Base-by-base conservation (phyloP, 768 basidiomycete genomes). In the Boletus pseudo-olivaceus region DNA sequence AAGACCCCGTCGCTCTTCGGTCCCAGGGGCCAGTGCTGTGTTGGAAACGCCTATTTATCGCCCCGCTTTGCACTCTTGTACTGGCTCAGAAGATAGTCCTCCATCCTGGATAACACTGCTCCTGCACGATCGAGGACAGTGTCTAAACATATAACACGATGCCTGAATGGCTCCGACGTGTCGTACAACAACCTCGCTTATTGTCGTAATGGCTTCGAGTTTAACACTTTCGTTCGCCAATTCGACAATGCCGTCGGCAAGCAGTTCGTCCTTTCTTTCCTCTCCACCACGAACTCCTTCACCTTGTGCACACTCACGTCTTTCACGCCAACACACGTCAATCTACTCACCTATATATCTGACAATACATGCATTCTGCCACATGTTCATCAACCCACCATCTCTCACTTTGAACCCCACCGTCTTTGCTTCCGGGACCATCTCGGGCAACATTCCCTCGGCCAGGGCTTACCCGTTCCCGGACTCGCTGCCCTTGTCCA, bases 361-460 rank as follows among this genome's bases (percentile, higher is more conserved):
- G 23, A 47, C 34, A 47, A n/a, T 58, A 66, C 67, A 68, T 68
- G 64, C 67, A 62, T 47, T 19, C 51, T 26, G 55, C 67, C 67
- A 56, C 67, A 67, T 68, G 67, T 60, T 54, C 67, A 57, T 62
- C 59, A 47, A 34, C 40, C 46, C 60, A 43, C 55, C 67, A 56
- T 59, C 57, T 54, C 43, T 47, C 45, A 10, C 57, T 52, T 47
- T 64, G 57, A 68, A 33, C 54, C 19, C 58, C 55, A 59, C 49
- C 15, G 5, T 41, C 50, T 40, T 45, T 42, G 27, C 58, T 55
- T 38, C 53, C 53, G 40, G 46, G 48, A 29, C 49, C 46, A 34
- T 20, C 54, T 52, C 45, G 45, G 55, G 34, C 54, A 58, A 23
- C 44, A 11, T 30, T 20, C 27, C 12, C 35, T 56, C 54, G 43